These are phyloP conservation scores for Lactarius sanguifluus DNA, from an alignment of 768 basidiomycete genomes.

Conservation along the genomic window DNA sequence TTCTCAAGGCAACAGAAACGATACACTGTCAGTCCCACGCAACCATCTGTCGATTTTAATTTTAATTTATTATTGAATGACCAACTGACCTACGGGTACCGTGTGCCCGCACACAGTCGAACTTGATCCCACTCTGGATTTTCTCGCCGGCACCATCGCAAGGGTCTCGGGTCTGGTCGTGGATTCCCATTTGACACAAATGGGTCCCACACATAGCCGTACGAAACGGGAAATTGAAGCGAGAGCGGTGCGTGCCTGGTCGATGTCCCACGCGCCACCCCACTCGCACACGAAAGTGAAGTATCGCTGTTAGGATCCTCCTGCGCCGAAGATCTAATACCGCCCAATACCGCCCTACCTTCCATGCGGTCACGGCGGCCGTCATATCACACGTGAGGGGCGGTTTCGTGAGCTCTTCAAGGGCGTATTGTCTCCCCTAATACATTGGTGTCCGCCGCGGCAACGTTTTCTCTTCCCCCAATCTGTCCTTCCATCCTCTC, in stretches of 20 bases:
- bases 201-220: slow-evolving; percentile 26
- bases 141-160: slow-evolving; percentile 73
- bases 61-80: too few relatives aligned
- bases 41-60: too few relatives aligned
- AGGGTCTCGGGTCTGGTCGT: slow-evolving; percentile 39
- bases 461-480: too few relatives aligned
- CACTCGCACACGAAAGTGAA: background rate
- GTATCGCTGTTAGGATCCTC: slow-evolving; percentile 79
- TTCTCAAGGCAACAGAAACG: slow-evolving; percentile 5
- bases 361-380: slow-evolving; percentile 62
- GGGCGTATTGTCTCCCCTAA: slow-evolving; percentile 79
- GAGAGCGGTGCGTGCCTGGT: slow-evolving; percentile 18
- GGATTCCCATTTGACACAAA: slow-evolving; percentile 38
- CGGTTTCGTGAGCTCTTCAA: slow-evolving; percentile 66
- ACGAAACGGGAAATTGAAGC: background rate
- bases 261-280: background rate
- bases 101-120: slow-evolving; percentile 25
- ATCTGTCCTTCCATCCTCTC: too few relatives aligned
- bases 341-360: slow-evolving; percentile 57
- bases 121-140: slow-evolving; percentile 68
- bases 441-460: slow-evolving; percentile 37
- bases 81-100: too few relatives aligned
- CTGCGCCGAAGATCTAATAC: slow-evolving; percentile 55
- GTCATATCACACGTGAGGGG: slow-evolving; percentile 63
- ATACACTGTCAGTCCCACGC: background rate